Base-by-base conservation (phyloP, 169 alveolate species). In the Cryptosporidium ubiquitum region DNA sequence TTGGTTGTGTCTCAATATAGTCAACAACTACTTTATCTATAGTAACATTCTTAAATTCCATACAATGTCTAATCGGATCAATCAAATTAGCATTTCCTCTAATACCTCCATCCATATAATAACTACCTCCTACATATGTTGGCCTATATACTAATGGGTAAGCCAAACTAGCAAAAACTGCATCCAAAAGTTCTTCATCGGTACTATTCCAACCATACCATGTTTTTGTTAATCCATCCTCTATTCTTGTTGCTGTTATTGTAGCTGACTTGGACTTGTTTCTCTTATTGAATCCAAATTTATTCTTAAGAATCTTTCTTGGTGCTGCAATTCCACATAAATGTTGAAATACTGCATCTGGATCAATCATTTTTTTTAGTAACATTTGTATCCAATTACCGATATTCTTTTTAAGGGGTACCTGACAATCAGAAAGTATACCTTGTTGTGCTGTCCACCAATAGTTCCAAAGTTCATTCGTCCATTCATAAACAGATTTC, bases 141-240 rank as follows among this genome's bases (percentile, higher is more conserved):
- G 89, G 89, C 33, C 75, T 35, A 33, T 79, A 79, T n/a, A 79
- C 89, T 6, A 79, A 57, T 42, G 89, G 89, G 61, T 79, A 79
- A 23, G 89, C 89, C 31, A 79, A 37, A 7, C 89, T 79, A 14
- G 89, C 89, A 61, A 79, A 79, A 64, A 79, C 89, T 79, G 89
- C 89, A 40, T 79, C 74, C 40, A 79, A 60, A 40, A 79, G 66
- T 47, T 79, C 79, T 7, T 64, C 75, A 23, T 64, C 89, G 9
- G 89, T 79, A 57, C 89, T 79, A 79, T 79, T 79, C 89, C 89
- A 79, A 4, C 89, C 89, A 64, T 40, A 79, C 89, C 89, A 79
- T 20, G 79, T 79, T n/a, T 73, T 58, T n/a, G 89, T 29, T 4
- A 79, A 39, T 9, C 89, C 89, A 61, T 79, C 89, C 58, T 79